Evolutionary conservation across 768 basidiomycete genomes (phyloP), one percentile per base, ranked within the genome.

Genomic region (Trametes elegans): DNA sequence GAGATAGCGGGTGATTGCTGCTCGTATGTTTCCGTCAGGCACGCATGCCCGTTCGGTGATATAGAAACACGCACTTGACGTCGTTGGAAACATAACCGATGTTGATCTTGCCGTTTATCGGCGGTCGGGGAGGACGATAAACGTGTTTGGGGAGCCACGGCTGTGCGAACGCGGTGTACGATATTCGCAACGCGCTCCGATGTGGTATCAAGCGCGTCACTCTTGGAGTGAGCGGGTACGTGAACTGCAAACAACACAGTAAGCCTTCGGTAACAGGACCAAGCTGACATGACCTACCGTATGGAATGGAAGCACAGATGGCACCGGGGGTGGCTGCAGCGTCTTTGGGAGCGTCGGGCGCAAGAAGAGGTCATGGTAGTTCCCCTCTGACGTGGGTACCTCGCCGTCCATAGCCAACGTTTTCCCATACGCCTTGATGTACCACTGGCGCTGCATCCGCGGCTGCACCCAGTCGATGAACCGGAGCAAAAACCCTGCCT

Each of bases 1-100:
- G 79, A 21, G 78, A 71, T 42, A 81, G 65, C 11, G 79, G 79
- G 50, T 80, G 79, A 55, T 80, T 76, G 60, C 78, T 79, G 49
- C 21, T 23, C n/a, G 23, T 23, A 3, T 18, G 9, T 13, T 14
- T 7, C 19, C 50, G 23, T 24, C 24, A 26, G 21, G 34, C 24
- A 49, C n/a, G n/a, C n/a, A n/a, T n/a, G n/a, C n/a, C n/a, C n/a
- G n/a, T n/a, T n/a, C n/a, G n/a, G n/a, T n/a, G n/a, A n/a, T n/a
- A n/a, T n/a, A 23, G 24, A 41, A 43, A 27, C 23, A 11, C 73
- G 38, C 51, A 78, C 76, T 70, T 74, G 21, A 79, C 72, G 57
- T 80, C 79, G 31, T 74, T 73, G 0, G 77, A 77, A 38, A 80
- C 69, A 62, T 80, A 80, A 16, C 77, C 79, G 51, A 80, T 52